Evolutionary conservation across 1,139 yeast genomes (phyloP).

Genomic region (Magnusiomyces tetraspermus): DNA sequence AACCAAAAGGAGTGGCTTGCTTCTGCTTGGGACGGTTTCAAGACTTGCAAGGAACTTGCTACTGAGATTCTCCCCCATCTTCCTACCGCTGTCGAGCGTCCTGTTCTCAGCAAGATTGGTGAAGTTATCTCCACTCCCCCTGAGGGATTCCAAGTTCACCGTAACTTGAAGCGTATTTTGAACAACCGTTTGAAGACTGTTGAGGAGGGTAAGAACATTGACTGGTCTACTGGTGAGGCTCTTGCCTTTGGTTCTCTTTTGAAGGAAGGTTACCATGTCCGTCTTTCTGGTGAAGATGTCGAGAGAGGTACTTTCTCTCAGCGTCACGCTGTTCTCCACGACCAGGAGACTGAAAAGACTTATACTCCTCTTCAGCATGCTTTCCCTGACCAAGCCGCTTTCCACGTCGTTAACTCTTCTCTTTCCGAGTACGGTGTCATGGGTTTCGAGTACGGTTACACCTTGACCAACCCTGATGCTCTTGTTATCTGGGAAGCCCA

Average conservation of each 20-base stretch:
- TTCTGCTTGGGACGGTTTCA: conserved; percentile 98
- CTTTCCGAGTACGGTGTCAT: conserved; percentile 97
- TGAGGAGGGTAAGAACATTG: conserved; percentile 87
- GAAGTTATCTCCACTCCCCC: conserved; percentile 74
- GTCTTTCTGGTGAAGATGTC: conserved; percentile 98
- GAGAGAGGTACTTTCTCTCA: conserved; percentile 99
- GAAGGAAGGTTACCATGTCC: conserved; percentile 89
- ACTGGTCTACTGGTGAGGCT: conserved; percentile 99
- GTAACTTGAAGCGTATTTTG: conserved; percentile 92
- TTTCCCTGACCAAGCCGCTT: conserved; percentile 69
- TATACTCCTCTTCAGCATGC: conserved; percentile 80
- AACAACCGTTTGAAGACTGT: conserved; percentile 78
- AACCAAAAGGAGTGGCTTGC: conserved; percentile 97
- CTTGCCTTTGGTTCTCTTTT: conserved; percentile 91
- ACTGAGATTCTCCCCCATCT: conserved; percentile 91
- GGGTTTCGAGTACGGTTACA: conserved; percentile 99
- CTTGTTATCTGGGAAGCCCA: conserved; percentile 99
- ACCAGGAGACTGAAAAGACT: conserved; percentile 75
- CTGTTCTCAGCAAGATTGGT: conserved; percentile 69
- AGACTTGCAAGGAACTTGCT: conserved; percentile 94
- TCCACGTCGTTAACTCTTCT: conserved; percentile 89
- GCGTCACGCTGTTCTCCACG: conserved; percentile 97
- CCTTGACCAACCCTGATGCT: conserved; percentile 93
- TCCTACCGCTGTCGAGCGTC: conserved; percentile 84
- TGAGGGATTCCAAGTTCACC: conserved; percentile 77